phyloP scores from a whole-genome alignment of 129 eudicot genomes.

The Escallonia herrerae region DNA sequence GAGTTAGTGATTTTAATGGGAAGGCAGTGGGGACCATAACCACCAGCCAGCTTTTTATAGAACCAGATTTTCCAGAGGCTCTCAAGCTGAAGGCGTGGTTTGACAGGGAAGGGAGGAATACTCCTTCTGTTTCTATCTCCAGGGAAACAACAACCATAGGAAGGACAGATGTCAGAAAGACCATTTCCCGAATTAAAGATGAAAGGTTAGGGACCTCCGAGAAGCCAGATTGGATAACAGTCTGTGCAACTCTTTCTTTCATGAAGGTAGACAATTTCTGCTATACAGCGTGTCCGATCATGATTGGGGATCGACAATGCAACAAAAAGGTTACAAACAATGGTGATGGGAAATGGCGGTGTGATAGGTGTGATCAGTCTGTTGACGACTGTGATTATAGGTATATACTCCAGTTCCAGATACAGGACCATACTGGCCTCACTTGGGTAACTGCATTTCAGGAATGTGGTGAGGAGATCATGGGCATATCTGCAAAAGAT shows the following conservation, averaged over 20 bases:
- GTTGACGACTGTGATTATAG: constrained; percentile 78
- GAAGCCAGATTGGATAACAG: constrained; percentile 73
- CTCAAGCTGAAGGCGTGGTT: constrained; percentile 57
- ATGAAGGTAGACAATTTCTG: constrained; percentile 61
- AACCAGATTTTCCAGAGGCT: constrained; percentile 89
- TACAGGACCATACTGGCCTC: constrained; percentile 80
- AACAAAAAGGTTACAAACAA: constrained; percentile 75
- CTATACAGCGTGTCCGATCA: constrained; percentile 84
- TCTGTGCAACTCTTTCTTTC: constrained; percentile 46
- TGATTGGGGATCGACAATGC: constrained; percentile 62
- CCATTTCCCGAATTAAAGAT: constrained; percentile 78
- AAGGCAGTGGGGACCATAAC: constrained; percentile 68
- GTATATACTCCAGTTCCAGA: constrained; percentile 70
- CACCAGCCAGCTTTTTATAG: constrained; percentile 54
- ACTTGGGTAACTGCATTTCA: constrained; percentile 77
- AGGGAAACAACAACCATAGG: constrained; percentile 24
- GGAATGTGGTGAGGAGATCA: constrained; percentile 67
- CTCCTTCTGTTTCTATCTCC: constrained; percentile 57
- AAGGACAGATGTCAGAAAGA: constrained; percentile 50
- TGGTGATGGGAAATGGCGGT: constrained; percentile 91
- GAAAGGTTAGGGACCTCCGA: constrained; percentile 82
- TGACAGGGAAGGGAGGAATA: constrained; percentile 48
- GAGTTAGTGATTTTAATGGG: constrained; percentile 67
- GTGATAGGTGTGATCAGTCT: constrained; percentile 71
- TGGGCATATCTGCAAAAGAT: constrained; percentile 72